Percentiles rank a stretch among this genome's conserved stretches.
phyloP scores from a whole-genome alignment of 2,329 filamentous ascomycete species.

The Gyromitra esculenta region DNA sequence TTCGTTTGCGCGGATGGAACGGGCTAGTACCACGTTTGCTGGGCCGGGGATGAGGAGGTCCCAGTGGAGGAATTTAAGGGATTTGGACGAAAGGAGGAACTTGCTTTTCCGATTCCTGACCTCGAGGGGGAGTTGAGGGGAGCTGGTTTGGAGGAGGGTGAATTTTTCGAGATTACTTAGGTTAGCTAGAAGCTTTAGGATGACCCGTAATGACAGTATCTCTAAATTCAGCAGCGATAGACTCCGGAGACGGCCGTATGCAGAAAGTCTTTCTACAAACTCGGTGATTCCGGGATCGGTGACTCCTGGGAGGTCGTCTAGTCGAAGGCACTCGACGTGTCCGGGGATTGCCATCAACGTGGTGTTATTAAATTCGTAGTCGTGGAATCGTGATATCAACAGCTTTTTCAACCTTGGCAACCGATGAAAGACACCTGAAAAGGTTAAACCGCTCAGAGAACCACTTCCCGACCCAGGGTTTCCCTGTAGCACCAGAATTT shows the following conservation, averaged over 20 bases:
- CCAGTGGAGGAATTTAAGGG: slow-evolving; percentile 70
- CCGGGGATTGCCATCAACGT: slow-evolving; percentile 68
- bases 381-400: slow-evolving; percentile 69
- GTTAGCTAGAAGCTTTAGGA: slow-evolving; percentile 70
- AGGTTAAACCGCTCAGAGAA: slow-evolving; percentile 65
- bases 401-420: slow-evolving; percentile 69
- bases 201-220: slow-evolving; percentile 67
- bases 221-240: slow-evolving; percentile 69
- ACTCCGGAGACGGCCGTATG: slow-evolving; percentile 63
- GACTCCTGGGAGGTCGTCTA: slow-evolving; percentile 68
- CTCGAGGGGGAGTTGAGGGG: slow-evolving; percentile 68
- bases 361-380: slow-evolving; percentile 68
- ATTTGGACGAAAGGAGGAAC: slow-evolving; percentile 70
- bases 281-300: slow-evolving; percentile 68
- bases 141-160: slow-evolving; percentile 67
- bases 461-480: slow-evolving; percentile 63
- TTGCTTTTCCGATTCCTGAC: slow-evolving; percentile 69
- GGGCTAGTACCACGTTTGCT: slow-evolving; percentile 72
- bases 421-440: slow-evolving; percentile 65
- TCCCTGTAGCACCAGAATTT: slow-evolving; percentile 70
- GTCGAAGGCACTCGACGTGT: slow-evolving; percentile 65
- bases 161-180: slow-evolving; percentile 61
- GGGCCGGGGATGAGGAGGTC: slow-evolving; percentile 68
- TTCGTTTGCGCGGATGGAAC: slow-evolving; percentile 69
- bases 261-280: slow-evolving; percentile 65